phyloP scores from a whole-genome alignment of 345 rosid species.

The Linum tenue region DNA sequence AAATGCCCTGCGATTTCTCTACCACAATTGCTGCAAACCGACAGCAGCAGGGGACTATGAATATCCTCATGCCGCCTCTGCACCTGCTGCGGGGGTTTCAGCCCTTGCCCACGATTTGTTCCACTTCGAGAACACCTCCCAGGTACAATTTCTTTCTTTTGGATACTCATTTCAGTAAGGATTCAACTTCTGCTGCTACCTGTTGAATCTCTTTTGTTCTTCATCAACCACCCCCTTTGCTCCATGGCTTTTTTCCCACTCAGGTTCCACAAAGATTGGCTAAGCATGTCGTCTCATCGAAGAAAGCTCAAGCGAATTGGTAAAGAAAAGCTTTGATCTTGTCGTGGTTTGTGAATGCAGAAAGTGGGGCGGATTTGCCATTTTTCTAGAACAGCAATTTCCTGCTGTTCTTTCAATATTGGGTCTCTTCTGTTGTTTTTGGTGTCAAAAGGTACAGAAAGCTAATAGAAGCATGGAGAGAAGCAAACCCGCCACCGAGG shows the following conservation, averaged over 20 bases:
- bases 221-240: neutral
- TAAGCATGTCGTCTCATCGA: slow-evolving; percentile 59
- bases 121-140: slow-evolving; percentile 68
- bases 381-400: too few species aligned
- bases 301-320: slow-evolving; percentile 89
- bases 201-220: neutral
- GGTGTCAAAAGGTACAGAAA: slow-evolving; percentile 56
- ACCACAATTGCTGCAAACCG: slow-evolving; percentile 35
- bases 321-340: slow-evolving; percentile 21
- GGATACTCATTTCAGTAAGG: neutral
- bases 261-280: slow-evolving; percentile 74
- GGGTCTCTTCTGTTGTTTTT: neutral
- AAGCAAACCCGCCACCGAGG: slow-evolving; percentile 57
- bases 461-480: slow-evolving; percentile 70
- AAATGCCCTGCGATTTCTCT: slow-evolving; percentile 32
- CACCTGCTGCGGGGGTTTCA: slow-evolving; percentile 53
- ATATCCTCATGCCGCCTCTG: slow-evolving; percentile 44
- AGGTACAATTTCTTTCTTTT: slow-evolving; percentile 26
- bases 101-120: slow-evolving; percentile 71
- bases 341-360: too few species aligned
- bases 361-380: too few species aligned
- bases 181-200: neutral
- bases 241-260: neutral
- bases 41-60: slow-evolving; percentile 30
- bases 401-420: neutral